Base-by-base conservation (phyloP, 2,329 filamentous ascomycete genomes). In the Calycina herbarum region DNA sequence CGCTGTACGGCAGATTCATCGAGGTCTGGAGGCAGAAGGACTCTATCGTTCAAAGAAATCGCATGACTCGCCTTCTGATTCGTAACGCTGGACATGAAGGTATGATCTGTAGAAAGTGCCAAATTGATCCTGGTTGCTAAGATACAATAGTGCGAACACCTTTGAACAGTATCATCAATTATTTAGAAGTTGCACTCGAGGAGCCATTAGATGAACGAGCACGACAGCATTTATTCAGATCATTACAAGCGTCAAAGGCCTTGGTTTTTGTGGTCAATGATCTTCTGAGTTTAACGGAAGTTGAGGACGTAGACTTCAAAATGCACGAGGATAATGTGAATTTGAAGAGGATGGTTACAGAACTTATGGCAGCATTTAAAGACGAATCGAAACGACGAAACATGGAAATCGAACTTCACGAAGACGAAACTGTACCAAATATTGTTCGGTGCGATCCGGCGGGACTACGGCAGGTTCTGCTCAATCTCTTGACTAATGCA, bases 251-350 rank as follows among this genome's bases (percentile, higher is more conserved):
- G 3, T 96, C 93, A 0, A 96, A 96, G 73, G 95, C 92, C 0
- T 80, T 96, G 29, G 94, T 96, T 5, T 96, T 95, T 74, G 92
- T 96, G 10, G 96, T 96, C 78, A 96, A 96, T 69, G 93, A 96
- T 74, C 82, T 96, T 1, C 81, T 96, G 0, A 93, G 96, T 73
- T 80, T 96, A 29, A 96, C 93, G 0, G 94, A 95, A 75, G 90
- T 90, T 0, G 93, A 96, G 75, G 90, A 93, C 8, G 57, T 64
- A 6, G 64, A 67, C 15, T 65, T 68, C 27, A 45, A 69, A 51
- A 60, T 62, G 29, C 65, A 69, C 17, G 69, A 69, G 31, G 68
- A 71, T 29, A 66, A 69, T 40, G 61, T 71, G 1, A 64, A 71
- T 45, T 58, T 71, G 29, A 69, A 42, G 54, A 33, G 35, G 11